Evolutionary conservation across 2,329 filamentous ascomycete species (phyloP).

Genomic region (Macrophomina phaseolina): DNA sequence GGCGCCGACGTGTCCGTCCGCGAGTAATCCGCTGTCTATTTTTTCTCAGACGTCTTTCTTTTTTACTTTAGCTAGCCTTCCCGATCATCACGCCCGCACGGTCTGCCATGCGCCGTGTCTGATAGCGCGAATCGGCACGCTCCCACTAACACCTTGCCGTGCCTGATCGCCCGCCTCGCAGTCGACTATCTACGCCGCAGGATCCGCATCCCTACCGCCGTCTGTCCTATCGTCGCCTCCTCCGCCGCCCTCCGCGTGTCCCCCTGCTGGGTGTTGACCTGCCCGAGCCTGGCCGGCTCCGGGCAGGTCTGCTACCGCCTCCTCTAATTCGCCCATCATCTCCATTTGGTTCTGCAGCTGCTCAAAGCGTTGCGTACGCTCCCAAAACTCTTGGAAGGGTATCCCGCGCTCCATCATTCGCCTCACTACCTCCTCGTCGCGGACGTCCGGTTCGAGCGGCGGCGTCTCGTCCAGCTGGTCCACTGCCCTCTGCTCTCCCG

Average conservation of each 20-base stretch:
- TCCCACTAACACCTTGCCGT: background rate
- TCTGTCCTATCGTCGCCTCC: background rate
- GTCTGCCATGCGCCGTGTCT: background rate
- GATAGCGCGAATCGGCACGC: conserved; percentile 1
- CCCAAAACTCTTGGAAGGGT: conserved; percentile 33
- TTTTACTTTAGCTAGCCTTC: conserved; percentile 1
- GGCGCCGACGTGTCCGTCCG: conserved; percentile 16
- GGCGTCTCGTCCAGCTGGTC: background rate
- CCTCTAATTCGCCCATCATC: conserved; percentile 15
- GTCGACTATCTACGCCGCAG: conserved; percentile 13
- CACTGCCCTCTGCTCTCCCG: background rate
- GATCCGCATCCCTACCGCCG: conserved; percentile 10
- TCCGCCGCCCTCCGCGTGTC: conserved; percentile 8
- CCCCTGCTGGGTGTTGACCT: background rate
- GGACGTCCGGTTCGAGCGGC: conserved; percentile 22
- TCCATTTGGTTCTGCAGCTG: conserved; percentile 35
- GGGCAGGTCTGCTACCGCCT: conserved; percentile 2
- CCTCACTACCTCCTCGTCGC: conserved; percentile 28
- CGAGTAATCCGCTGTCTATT: background rate
- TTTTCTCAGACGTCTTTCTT: background rate
- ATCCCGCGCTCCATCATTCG: conserved; percentile 28
- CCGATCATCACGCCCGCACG: conserved; percentile 6
- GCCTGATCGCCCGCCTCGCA: conserved; percentile 18
- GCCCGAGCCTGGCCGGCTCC: background rate
- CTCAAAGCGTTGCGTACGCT: conserved; percentile 36